Conservation (phyloP, 2,329 filamentous ascomycete genomes). For the Colletotrichum musae region DNA sequence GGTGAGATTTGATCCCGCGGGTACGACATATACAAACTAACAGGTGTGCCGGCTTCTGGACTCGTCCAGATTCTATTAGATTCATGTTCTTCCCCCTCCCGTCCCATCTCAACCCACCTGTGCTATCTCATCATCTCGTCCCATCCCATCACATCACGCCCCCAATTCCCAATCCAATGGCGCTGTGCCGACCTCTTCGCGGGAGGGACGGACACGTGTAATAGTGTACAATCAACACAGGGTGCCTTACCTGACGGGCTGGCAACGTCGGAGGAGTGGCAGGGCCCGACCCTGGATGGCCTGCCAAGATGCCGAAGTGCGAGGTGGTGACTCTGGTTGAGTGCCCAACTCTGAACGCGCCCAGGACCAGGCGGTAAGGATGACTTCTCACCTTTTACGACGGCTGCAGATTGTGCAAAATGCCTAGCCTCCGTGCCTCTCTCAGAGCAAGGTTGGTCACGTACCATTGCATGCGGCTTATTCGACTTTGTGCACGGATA, state of each 20-base stretch:
- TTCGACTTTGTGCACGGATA: constrained; percentile 20
- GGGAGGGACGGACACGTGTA: background rate
- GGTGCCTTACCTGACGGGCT: constrained; percentile 12
- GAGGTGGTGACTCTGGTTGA: background rate
- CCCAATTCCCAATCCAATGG: too few species aligned
- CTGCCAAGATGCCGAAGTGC: constrained; percentile 24
- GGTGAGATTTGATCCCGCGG: background rate
- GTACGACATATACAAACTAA: background rate
- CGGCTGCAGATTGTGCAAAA: constrained; percentile 33
- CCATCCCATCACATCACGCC: too few species aligned
- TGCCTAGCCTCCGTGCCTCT: background rate
- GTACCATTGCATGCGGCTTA: constrained; percentile 26
- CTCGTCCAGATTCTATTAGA: too few species aligned
- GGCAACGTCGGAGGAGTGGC: constrained; percentile 16
- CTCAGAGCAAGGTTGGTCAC: too few species aligned
- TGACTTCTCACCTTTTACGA: constrained; percentile 20
- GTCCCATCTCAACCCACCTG: too few species aligned
- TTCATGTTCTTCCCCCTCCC: too few species aligned
- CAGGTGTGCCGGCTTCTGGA: background rate
- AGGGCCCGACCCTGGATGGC: constrained; percentile 21
- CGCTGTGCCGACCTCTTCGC: too few species aligned
- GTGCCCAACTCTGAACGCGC: background rate
- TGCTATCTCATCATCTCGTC: too few species aligned
- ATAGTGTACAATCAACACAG: constrained; percentile 14
- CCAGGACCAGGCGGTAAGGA: background rate